phyloP scores from a whole-genome alignment of 768 basidiomycete species.

The Hemileccinum rubropunctum region DNA sequence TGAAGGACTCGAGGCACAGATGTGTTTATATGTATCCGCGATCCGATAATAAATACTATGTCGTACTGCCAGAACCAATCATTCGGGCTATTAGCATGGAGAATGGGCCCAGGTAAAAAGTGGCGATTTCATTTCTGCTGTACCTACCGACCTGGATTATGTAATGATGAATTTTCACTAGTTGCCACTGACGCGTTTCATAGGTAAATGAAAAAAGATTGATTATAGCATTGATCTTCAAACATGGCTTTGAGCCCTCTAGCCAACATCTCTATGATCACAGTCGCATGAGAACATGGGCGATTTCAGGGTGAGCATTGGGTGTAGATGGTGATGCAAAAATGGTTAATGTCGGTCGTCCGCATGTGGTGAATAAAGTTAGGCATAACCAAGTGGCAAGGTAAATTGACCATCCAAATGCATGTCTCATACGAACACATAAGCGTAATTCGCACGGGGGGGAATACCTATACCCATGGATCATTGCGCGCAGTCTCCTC shows the following conservation, averaged over 20 bases:
- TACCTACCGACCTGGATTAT: too few species aligned
- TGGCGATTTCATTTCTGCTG: too few species aligned
- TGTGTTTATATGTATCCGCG: too few species aligned
- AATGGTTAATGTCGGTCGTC: neutral
- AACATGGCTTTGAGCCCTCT: neutral
- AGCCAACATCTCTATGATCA: neutral
- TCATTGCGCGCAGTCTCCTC: conserved; percentile 31
- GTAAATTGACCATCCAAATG: conserved; percentile 7
- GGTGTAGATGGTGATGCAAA: neutral
- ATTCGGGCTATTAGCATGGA: too few species aligned
- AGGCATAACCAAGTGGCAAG: neutral
- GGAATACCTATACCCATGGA: conserved; percentile 14
- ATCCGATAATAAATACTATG: too few species aligned
- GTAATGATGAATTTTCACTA: too few species aligned
- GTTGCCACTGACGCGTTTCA: too few species aligned
- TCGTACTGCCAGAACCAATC: too few species aligned
- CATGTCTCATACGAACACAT: conserved; percentile 16
- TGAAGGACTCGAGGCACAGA: too few species aligned
- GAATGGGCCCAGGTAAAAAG: too few species aligned
- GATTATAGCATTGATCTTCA: neutral
- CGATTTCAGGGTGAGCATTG: neutral
- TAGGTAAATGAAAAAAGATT: neutral
- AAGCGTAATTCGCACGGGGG: conserved; percentile 4
- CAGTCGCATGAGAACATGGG: neutral
- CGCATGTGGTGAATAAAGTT: neutral